Percentiles rank a stretch among this genome's conserved stretches.
Evolutionary conservation across 2,329 filamentous ascomycete genomes (phyloP).

Genomic region (Metarhizium brunneum): DNA sequence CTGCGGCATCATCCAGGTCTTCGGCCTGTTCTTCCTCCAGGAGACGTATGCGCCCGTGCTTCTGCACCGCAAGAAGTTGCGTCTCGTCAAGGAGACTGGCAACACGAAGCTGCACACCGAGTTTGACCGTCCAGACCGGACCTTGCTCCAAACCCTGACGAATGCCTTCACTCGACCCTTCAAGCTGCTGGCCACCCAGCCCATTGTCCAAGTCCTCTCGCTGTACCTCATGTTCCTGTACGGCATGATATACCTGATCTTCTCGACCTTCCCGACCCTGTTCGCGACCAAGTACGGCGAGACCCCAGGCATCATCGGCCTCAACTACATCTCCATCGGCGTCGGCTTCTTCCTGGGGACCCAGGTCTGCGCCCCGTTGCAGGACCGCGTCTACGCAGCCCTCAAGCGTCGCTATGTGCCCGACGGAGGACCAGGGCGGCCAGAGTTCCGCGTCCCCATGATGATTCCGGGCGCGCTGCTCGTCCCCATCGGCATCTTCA

Average conservation of each 20-base stretch:
- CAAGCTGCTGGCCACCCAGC: conserved; percentile 48
- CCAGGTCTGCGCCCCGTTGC: conserved; percentile 30
- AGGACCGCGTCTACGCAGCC: conserved; percentile 34
- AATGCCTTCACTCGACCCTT: conserved; percentile 58
- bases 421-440: conserved; percentile 24
- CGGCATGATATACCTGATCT: conserved; percentile 48
- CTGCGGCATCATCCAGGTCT: conserved; percentile 49
- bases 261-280: conserved; percentile 40
- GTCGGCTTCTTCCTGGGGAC: conserved; percentile 21
- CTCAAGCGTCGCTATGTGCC: conserved; percentile 30
- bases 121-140: conserved; percentile 35
- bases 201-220: conserved; percentile 58
- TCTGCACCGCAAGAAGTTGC: conserved; percentile 48
- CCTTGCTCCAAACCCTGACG: conserved; percentile 29
- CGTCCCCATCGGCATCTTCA: conserved; percentile 32
- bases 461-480: conserved; percentile 31
- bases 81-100: conserved; percentile 48
- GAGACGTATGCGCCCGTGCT: conserved; percentile 51
- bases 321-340: conserved; percentile 21
- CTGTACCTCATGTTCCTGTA: conserved; percentile 59
- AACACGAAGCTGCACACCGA: conserved; percentile 40
- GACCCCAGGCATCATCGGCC: conserved; percentile 36
- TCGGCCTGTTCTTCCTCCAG: conserved; percentile 49
- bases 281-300: conserved; percentile 51
- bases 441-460: conserved; percentile 34